A percentile compares a stretch with the other conserved stretches of the same genome.
Evolutionary conservation across 2,329 filamentous ascomycete genomes (phyloP).

Genomic region (Periconia digitata): DNA sequence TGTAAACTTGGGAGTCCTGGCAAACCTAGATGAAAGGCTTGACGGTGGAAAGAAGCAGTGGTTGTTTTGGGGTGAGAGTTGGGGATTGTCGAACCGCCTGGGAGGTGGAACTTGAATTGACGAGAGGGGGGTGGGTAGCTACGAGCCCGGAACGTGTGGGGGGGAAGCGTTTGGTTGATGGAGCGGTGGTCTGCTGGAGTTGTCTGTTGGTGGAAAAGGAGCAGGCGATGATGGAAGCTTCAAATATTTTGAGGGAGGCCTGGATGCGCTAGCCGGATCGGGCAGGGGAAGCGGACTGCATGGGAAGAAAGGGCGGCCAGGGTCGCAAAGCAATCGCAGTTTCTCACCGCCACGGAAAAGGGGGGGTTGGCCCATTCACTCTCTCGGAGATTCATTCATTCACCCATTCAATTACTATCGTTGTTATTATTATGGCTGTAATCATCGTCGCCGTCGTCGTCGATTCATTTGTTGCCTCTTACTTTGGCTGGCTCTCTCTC

Average conservation of each 20-base stretch:
- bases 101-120: conserved; percentile 51
- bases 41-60: conserved; percentile 46
- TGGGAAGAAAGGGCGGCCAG: conserved; percentile 21
- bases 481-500: too few relatives aligned
- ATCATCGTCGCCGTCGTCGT: too few relatives aligned
- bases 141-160: conserved; percentile 45
- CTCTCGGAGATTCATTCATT: background rate
- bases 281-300: conserved; percentile 29
- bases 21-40: conserved; percentile 38
- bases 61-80: conserved; percentile 27
- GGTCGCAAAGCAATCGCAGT: conserved; percentile 8
- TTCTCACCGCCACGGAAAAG: conserved; percentile 18
- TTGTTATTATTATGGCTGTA: too few relatives aligned
- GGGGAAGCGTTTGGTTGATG: conserved; percentile 34
- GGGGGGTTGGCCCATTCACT: too few relatives aligned
- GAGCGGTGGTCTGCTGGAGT: conserved; percentile 29
- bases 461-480: too few relatives aligned
- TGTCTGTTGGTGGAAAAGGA: conserved; percentile 36
- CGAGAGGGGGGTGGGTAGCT: conserved; percentile 56
- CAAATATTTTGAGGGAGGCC: conserved; percentile 27
- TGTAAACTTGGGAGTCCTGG: conserved; percentile 49
- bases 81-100: conserved; percentile 49
- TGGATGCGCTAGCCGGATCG: conserved; percentile 26
- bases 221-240: conserved; percentile 18
- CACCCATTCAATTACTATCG: too few relatives aligned